Percentiles rank a stretch among this genome's conserved stretches.
Conservation (phyloP, 495 filamentous ascomycete genomes). For the Astrocystis sublimbata region DNA sequence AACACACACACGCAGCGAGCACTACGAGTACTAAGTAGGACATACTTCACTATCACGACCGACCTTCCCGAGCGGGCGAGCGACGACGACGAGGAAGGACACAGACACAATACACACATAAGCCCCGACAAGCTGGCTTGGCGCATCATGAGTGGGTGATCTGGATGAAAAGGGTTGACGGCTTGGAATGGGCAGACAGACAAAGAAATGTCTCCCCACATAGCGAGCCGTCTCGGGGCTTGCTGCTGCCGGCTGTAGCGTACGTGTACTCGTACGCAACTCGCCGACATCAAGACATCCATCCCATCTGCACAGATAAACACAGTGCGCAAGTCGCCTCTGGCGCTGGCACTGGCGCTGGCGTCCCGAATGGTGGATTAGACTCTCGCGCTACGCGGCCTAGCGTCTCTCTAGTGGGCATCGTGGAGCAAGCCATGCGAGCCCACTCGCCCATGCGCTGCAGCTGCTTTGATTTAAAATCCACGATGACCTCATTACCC, state of each 20-base stretch:
- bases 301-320: background rate
- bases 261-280: too few species aligned
- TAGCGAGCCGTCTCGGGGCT: background rate
- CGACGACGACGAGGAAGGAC: background rate
- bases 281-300: too few species aligned
- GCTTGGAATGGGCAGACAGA: background rate
- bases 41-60: too few species aligned
- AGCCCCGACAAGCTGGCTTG: too few species aligned
- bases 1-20: too few species aligned
- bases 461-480: background rate
- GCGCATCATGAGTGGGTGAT: too few species aligned
- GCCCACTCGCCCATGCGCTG: too few species aligned
- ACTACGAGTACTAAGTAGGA: too few species aligned
- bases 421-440: constrained; percentile 8
- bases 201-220: background rate
- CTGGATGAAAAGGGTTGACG: background rate
- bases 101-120: background rate
- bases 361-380: too few species aligned
- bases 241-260: too few species aligned
- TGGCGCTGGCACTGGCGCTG: background rate
- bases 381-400: too few species aligned
- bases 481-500: constrained; percentile 11
- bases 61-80: background rate
- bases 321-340: background rate
- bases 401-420: constrained; percentile 1